Evolutionary conservation across 305 asterid genomes (phyloP).

Genomic region (Fraxinus nigra): DNA sequence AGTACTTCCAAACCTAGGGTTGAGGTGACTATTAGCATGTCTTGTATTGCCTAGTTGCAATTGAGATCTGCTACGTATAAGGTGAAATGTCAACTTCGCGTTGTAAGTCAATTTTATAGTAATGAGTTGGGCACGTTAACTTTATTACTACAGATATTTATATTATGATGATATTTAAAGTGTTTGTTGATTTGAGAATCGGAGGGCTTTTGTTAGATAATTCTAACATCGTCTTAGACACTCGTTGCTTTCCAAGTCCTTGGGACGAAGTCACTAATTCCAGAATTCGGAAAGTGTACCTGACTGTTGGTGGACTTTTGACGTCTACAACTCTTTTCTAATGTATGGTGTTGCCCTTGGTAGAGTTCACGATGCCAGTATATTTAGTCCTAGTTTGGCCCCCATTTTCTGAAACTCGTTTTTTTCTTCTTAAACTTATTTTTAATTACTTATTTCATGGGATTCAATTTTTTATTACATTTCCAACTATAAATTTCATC

Average conservation of each 20-base stretch:
- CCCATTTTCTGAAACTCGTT: neutral
- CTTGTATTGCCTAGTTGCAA: neutral
- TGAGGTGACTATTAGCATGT: neutral
- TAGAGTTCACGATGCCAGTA: neutral
- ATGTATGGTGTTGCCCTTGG: neutral
- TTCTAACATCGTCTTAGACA: neutral
- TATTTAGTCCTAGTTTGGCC: neutral
- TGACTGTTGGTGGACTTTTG: neutral
- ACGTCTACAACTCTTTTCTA: neutral
- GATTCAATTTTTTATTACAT: no score
- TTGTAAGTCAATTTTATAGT: neutral
- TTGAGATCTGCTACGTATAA: neutral
- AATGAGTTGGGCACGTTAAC: neutral
- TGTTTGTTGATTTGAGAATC: neutral
- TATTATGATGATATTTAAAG: neutral
- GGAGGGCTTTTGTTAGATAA: neutral
- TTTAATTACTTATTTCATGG: no score
- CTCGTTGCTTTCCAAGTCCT: neutral
- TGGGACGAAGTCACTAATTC: neutral
- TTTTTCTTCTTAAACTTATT: no score
- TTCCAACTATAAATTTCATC: neutral
- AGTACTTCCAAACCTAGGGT: neutral
- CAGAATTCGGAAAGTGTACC: neutral
- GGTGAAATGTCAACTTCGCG: neutral
- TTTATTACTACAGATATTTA: neutral